These are phyloP conservation scores for Byssoonygena ceratinophila DNA, from an alignment of 2,329 filamentous ascomycete species.

Conservation along the genomic window DNA sequence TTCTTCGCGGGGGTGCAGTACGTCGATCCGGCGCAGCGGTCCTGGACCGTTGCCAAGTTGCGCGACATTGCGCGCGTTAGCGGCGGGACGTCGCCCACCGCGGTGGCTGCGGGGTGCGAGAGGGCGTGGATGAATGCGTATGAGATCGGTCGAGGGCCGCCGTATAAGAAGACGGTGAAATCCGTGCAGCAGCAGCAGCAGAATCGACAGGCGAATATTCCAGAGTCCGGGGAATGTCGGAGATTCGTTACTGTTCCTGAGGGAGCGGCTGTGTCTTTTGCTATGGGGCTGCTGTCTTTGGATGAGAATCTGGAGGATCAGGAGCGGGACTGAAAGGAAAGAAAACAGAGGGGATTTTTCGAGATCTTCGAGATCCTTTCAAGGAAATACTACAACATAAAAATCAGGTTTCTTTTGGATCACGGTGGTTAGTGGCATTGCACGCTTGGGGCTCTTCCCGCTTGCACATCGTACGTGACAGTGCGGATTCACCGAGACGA, in stretches of 20 bases:
- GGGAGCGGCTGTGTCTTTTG: slow-evolving; percentile 58
- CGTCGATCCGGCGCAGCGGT: slow-evolving; percentile 58
- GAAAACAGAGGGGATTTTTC: no score
- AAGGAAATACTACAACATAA: no score
- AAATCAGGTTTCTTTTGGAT: no score
- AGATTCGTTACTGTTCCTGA: slow-evolving; percentile 53
- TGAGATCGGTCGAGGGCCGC: slow-evolving; percentile 62
- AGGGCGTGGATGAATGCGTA: slow-evolving; percentile 69
- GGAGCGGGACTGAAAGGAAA: not conserved
- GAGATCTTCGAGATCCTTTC: no score
- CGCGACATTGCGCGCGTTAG: slow-evolving; percentile 67
- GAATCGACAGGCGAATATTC: slow-evolving; percentile 17
- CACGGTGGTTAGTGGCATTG: no score
- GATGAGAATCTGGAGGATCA: slow-evolving; percentile 50
- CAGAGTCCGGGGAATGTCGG: slow-evolving; percentile 36
- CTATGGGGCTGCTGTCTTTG: slow-evolving; percentile 66
- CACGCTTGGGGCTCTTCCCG: no score
- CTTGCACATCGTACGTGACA: no score
- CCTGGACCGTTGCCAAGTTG: slow-evolving; percentile 65
- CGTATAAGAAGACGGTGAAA: slow-evolving; percentile 47
- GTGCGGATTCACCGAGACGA: no score
- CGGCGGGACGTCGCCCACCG: slow-evolving; percentile 73
- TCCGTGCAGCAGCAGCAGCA: not conserved
- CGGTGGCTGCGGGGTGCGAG: slow-evolving; percentile 77
- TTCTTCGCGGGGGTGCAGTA: slow-evolving; percentile 84